Evolutionary conservation across 176 grass and related monocot species (phyloP), one percentile per base, ranked within the genome.

Genomic region (Cocos nucifera): DNA sequence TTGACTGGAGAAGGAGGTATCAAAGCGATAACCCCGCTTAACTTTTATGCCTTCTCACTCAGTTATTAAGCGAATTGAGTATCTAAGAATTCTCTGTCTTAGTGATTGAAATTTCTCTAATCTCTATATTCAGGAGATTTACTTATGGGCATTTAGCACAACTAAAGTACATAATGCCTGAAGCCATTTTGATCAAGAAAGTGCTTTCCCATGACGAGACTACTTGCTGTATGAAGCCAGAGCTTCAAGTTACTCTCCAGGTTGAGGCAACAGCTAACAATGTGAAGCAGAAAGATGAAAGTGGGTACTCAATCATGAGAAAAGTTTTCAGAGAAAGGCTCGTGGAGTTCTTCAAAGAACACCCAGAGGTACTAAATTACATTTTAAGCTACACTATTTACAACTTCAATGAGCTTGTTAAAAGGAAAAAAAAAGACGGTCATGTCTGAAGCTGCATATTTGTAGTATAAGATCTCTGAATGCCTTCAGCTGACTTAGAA

Each of bases 201-300:
- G 80, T 90, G 56, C 80, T 87, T 69, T 18, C 82, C 71, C 75
- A 65, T 1, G 92, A 96, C 3, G 80, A 88, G 54, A 67, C 12
- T 18, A 96, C 92, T 22, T 90, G 83, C 58, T 90, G 86, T 27
- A 88, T 96, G 92, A 90, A 82, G 61, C 83, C 92, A 0, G 86
- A 85, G 63, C 80, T 90, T 57, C 92, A 90, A 64, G 77, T 90
- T 26, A 85, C 59, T 61, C 61, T 96, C 6, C 62, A 85, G 12
- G 57, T 69, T 51, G 83, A 77, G 50, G 58, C 80, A 0, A 50
- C 82, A 63, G 72, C 52, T 26, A 79, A 49, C 51, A 25, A 23
- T 19, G 54, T 8, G n/a, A 80, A 85, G 67, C 75, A 77, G n/a
- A 84, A 90, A 51, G 78, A 75, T 15, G 80, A 90, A 70, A 90